These are phyloP conservation scores for Phragmites australis DNA, from an alignment of 176 grass and related monocot genomes.

Conservation along the genomic window DNA sequence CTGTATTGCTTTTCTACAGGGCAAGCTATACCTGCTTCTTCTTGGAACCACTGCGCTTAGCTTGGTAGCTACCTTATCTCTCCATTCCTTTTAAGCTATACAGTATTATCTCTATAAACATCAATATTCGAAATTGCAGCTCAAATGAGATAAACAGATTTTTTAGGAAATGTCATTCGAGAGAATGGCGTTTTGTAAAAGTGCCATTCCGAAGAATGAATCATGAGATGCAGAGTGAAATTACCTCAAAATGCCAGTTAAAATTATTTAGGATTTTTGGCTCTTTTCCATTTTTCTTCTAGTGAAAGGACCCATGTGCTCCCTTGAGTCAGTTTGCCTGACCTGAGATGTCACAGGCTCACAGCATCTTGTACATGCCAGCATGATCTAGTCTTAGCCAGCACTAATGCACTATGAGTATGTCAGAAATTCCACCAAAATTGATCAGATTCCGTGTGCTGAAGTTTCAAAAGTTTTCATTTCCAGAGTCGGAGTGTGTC, in stretches of 20 bases:
- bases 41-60: constrained; percentile 98
- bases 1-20: constrained; percentile 62
- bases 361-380: no score
- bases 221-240: background rate
- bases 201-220: background rate
- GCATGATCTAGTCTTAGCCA: background rate
- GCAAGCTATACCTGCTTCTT: constrained; percentile 92
- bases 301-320: background rate
- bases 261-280: background rate
- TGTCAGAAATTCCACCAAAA: background rate
- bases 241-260: background rate
- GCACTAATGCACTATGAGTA: background rate
- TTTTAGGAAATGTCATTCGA: background rate
- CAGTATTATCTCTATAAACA: constrained; percentile 4
- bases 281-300: background rate
- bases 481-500: no score
- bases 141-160: background rate
- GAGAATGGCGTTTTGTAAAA: background rate
- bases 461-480: background rate
- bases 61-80: constrained; percentile 62
- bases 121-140: background rate
- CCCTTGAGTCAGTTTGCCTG: background rate
- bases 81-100: constrained; percentile 15
- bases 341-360: no score
- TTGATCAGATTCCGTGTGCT: background rate